These are phyloP conservation scores for Monilinia polystroma DNA, from an alignment of 2,329 filamentous ascomycete genomes.

Conservation along the genomic window DNA sequence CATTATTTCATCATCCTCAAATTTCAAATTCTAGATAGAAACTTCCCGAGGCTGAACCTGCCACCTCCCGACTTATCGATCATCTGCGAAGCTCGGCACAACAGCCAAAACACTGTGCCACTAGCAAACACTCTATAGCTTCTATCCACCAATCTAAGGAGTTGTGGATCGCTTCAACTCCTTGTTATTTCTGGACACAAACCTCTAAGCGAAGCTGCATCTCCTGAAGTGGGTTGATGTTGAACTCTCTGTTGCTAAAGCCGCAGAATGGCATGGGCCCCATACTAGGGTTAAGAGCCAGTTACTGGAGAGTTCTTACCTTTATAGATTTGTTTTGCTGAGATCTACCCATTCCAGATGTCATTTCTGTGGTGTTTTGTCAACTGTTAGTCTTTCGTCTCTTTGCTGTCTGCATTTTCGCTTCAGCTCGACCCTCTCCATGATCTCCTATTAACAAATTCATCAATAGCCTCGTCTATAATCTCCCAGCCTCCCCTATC, in stretches of 20 bases:
- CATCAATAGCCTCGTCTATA: background rate
- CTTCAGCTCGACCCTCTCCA: background rate
- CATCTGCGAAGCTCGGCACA: background rate
- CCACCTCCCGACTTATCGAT: rapidly evolving
- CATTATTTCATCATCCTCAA: background rate
- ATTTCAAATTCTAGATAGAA: too few relatives aligned
- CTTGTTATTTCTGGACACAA: background rate
- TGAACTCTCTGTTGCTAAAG: background rate
- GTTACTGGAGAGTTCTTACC: background rate
- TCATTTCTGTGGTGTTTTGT: background rate
- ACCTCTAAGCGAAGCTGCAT: conserved; percentile 6
- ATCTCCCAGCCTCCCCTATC: background rate
- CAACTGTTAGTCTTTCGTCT: background rate
- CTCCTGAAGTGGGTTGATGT: background rate
- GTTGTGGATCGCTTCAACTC: background rate
- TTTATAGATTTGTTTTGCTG: background rate
- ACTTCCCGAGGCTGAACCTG: rapidly evolving
- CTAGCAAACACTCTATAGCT: background rate
- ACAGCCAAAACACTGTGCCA: background rate
- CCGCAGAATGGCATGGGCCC: too few relatives aligned
- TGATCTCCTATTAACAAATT: background rate
- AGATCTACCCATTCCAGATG: too few relatives aligned
- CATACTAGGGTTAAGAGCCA: background rate
- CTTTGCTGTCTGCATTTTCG: background rate
- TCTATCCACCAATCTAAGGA: background rate